Base-by-base conservation (phyloP, 768 basidiomycete species). In the Hebeloma cylindrosporum region DNA sequence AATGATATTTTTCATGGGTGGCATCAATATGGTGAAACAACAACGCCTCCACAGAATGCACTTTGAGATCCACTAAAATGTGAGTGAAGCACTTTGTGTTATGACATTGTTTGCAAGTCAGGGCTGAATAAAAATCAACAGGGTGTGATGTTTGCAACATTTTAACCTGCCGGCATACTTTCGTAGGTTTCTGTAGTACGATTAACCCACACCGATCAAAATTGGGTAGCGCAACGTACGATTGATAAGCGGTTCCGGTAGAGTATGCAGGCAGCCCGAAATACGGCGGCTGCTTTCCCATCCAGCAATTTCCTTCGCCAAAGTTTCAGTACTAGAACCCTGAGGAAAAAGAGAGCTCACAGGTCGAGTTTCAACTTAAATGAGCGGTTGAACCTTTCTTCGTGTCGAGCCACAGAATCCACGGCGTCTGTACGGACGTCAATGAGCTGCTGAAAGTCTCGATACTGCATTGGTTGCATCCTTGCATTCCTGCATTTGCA, bases 391-490 rank as follows among this genome's bases (percentile, higher is more conserved):
- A 33, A 35, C 9, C 20, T 36, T 21, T 32, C 39, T 32, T 49
- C 49, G 23, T 52, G 53, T 11, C 11, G 4, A 8, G 25, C 17
- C 28, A 60, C 43, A 13, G 29, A 38, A 4, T 51, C 13, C 5
- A 50, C 40, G 17, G 52, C 52, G 5, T 33, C 38, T 6, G 14
- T n/a, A 5, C 57, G 53, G 31, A 40, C 37, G 11, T 40, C 34
- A 8, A 80, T 44, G 3, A 91, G 65, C 1, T 69, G 57, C 1
- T 61, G 51, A 45, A 83, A 79, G 1, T 72, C 64, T 30, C 75
- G 74, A 53, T 71, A 75, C 56, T 88, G 86, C 47, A 71, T 69
- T 0, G 85, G 79, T 9, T 63, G 50, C 88, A 91, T 88, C 6
- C 48, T 32, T 17, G 58, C 65, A 55, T n/a, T n/a, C n/a, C n/a